Evolutionary conservation across 495 filamentous ascomycete genomes (phyloP).

Genomic region (Annulohypoxylon nitens): DNA sequence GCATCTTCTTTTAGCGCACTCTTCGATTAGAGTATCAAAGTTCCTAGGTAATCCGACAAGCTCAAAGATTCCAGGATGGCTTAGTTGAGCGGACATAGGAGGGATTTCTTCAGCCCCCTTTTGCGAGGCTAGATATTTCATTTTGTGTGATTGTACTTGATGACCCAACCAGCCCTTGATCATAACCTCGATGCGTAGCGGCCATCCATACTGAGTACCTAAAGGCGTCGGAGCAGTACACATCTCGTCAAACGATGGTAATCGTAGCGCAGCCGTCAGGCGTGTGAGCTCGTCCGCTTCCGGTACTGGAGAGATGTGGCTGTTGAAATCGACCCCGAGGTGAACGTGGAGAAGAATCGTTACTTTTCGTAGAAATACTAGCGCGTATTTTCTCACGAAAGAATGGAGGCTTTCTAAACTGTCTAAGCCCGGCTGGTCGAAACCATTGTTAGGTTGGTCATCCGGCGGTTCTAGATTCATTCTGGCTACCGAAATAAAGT

Average conservation of each 20-base stretch:
- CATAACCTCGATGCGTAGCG: conserved; percentile 50
- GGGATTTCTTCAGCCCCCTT: conserved; percentile 33
- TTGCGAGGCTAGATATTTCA: conserved; percentile 9
- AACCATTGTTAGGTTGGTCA: conserved; percentile 53
- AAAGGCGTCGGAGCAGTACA: conserved; percentile 65
- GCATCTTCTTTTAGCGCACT: conserved; percentile 85
- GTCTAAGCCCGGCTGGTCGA: conserved; percentile 59
- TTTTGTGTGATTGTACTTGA: conserved; percentile 52
- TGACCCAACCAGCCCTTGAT: conserved; percentile 86
- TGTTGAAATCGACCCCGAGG: conserved; percentile 88
- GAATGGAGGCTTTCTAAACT: conserved; percentile 57
- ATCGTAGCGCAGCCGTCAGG: conserved; percentile 76
- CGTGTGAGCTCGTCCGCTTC: conserved; percentile 85
- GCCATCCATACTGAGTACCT: conserved; percentile 56
- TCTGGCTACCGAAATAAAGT: conserved; percentile 51
- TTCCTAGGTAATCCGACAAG: conserved; percentile 91
- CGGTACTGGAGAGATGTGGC: conserved; percentile 72
- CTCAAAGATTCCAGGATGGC: conserved; percentile 93
- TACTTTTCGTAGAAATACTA: conserved; percentile 90
- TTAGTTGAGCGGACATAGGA: conserved; percentile 62
- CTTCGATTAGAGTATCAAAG: conserved; percentile 92
- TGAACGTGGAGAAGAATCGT: conserved; percentile 87
- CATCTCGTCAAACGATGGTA: conserved; percentile 86
- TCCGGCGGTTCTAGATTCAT: conserved; percentile 38
- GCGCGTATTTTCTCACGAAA: conserved; percentile 80